A percentile compares a stretch with the other conserved stretches of the same genome.
Conservation (phyloP, 1,284 basidiomycete genomes). For the Microbotryum saponariae region DNA sequence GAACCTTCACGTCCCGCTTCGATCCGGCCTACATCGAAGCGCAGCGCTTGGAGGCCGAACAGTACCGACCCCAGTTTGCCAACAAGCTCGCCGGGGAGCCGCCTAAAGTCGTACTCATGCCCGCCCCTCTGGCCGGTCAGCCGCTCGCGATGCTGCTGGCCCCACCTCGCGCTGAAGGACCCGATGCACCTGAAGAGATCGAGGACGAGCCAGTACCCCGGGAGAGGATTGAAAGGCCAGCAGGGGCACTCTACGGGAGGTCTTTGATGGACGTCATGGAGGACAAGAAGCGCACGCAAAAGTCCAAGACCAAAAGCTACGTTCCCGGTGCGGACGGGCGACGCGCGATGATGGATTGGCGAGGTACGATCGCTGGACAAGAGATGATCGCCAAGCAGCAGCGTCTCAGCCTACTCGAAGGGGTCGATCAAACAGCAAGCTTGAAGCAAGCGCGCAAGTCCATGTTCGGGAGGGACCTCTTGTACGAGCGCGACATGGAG, state of each 20-base stretch:
- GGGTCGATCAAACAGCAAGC: background rate
- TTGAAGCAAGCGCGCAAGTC: background rate
- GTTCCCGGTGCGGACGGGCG: constrained; percentile 26
- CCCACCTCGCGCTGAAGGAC: constrained; percentile 11
- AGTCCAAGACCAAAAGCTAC: constrained; percentile 15
- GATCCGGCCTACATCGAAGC: constrained; percentile 22
- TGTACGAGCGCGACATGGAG: constrained; percentile 28
- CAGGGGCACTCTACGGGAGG: constrained; percentile 30
- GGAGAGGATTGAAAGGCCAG: constrained; percentile 11
- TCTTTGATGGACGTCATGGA: constrained; percentile 29
- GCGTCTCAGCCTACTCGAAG: background rate
- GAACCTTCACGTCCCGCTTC: constrained; percentile 25
- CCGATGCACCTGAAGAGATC: constrained; percentile 2
- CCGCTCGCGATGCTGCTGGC: constrained; percentile 1
- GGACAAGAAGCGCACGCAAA: constrained; percentile 14
- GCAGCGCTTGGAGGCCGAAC: constrained; percentile 13
- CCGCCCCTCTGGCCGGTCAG: constrained; percentile 22
- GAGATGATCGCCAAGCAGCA: background rate
- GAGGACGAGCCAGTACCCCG: constrained; percentile 6
- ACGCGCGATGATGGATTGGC: constrained; percentile 25
- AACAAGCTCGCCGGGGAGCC: constrained; percentile 22
- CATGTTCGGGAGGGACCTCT: constrained; percentile 29
- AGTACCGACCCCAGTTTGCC: constrained; percentile 20
- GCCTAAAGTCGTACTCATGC: constrained; percentile 26
- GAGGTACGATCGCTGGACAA: background rate